These are phyloP conservation scores for Trypanosoma caninum DNA, from an alignment of 208 protist genomes.

Conservation along the genomic window DNA sequence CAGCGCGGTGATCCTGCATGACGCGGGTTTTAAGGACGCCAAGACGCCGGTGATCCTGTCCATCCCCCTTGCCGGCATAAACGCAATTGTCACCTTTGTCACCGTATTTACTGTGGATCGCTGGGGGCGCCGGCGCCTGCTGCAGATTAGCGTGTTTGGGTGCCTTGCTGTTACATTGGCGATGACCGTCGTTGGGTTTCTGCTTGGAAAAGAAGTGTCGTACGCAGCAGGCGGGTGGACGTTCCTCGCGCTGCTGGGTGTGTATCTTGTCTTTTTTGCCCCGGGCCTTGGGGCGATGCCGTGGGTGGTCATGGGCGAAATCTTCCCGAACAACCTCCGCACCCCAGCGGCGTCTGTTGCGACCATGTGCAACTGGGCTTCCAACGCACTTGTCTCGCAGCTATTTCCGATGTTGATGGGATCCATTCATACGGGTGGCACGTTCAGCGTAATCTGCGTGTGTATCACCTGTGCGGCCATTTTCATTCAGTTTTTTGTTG, in stretches of 20 bases:
- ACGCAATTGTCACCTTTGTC: conserved; percentile 79
- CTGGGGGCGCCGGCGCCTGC: conserved; percentile 63
- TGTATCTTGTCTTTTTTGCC: conserved; percentile 86
- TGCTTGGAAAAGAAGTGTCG: conserved; percentile 49
- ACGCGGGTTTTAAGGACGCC: conserved; percentile 69
- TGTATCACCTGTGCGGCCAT: conserved; percentile 52
- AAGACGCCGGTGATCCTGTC: conserved; percentile 82
- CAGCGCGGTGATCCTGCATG: conserved; percentile 83
- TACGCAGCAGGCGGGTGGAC: conserved; percentile 64
- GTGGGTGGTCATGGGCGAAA: conserved; percentile 90
- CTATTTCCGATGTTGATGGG: conserved; percentile 85
- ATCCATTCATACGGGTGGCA: conserved; percentile 75
- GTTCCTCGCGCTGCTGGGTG: conserved; percentile 65
- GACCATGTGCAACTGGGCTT: conserved; percentile 90
- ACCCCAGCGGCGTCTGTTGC: conserved; percentile 76
- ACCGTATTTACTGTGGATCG: conserved; percentile 81
- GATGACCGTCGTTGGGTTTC: conserved; percentile 62
- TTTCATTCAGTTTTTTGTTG: conserved; percentile 81
- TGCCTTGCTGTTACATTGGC: conserved; percentile 53
- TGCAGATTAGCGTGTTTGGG: conserved; percentile 69
- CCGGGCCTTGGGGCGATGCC: conserved; percentile 89
- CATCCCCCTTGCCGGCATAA: conserved; percentile 85
- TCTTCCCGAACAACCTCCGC: conserved; percentile 85
- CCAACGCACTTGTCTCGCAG: conserved; percentile 85
- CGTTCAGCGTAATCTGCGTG: conserved; percentile 69